A percentile compares a stretch with the other conserved stretches of the same genome.
Conservation (phyloP, 2,329 filamentous ascomycete species). For the Elsinoe batatas region DNA sequence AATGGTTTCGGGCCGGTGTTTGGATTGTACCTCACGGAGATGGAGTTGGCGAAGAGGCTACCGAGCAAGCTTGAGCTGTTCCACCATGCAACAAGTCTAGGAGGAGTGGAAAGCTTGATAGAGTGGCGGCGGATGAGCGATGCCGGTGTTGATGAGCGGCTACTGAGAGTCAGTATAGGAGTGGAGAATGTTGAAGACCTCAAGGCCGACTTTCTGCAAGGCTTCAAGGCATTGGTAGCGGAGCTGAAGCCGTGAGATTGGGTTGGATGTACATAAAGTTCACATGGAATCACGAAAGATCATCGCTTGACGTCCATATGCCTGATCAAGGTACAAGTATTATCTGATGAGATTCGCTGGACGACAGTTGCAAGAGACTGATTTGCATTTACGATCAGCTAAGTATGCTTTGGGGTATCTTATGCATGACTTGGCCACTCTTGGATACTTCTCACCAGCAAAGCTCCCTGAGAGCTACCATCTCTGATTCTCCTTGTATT, state of each 20-base stretch:
- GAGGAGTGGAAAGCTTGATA: constrained; percentile 89
- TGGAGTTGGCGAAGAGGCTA: constrained; percentile 53
- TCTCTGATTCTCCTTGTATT: too few relatives aligned
- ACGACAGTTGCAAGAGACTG: neutral
- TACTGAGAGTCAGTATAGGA: constrained; percentile 76
- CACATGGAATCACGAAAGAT: neutral
- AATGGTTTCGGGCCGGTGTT: constrained; percentile 86
- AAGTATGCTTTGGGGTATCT: neutral
- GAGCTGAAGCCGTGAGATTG: neutral
- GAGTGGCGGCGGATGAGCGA: constrained; percentile 95
- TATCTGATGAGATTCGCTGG: too few relatives aligned
- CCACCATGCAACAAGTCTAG: constrained; percentile 88
- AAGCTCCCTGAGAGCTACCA: too few relatives aligned
- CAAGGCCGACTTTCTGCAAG: constrained; percentile 59
- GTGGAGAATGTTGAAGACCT: constrained; percentile 82
- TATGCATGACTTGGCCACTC: neutral
- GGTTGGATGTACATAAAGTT: neutral
- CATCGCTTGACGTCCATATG: neutral
- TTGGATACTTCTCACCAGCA: too few relatives aligned
- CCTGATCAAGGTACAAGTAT: neutral
- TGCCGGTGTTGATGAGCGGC: constrained; percentile 54
- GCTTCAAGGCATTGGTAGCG: constrained; percentile 46
- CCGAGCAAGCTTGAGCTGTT: constrained; percentile 75
- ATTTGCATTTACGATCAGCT: neutral
- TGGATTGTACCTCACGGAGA: constrained; percentile 54